A percentile compares a stretch with the other conserved stretches of the same genome.
These are phyloP conservation scores for Paecilomyces niveus DNA, from an alignment of 2,329 filamentous ascomycete genomes.

Conservation along the genomic window DNA sequence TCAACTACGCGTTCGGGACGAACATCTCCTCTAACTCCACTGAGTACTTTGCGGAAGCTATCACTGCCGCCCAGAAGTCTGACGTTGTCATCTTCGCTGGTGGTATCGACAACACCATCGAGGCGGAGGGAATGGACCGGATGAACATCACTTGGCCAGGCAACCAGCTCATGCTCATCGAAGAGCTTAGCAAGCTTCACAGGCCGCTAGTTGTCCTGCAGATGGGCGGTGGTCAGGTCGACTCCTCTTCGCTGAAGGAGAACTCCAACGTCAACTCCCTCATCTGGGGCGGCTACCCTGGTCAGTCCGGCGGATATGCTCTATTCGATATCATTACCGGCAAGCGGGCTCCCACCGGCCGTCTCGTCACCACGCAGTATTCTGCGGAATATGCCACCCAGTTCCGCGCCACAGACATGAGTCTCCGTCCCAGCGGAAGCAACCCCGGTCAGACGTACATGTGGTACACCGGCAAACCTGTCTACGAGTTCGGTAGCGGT, in stretches of 20 bases:
- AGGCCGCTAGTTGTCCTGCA: slow-evolving; percentile 37
- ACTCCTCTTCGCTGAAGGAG: slow-evolving; percentile 30
- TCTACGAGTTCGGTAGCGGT: slow-evolving; percentile 38
- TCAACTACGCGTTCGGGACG: slow-evolving; percentile 39
- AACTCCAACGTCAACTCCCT: slow-evolving; percentile 35
- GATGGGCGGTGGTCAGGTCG: slow-evolving; percentile 39
- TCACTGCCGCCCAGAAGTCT: slow-evolving; percentile 26
- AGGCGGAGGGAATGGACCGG: slow-evolving; percentile 37
- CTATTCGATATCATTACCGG: slow-evolving; percentile 37
- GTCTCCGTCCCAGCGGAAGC: slow-evolving; percentile 27
- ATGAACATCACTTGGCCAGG: slow-evolving; percentile 35
- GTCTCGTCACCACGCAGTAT: slow-evolving; percentile 34
- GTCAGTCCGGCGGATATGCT: slow-evolving; percentile 37
- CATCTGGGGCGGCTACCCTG: slow-evolving; percentile 40
- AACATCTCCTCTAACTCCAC: slow-evolving; percentile 22
- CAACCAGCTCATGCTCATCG: slow-evolving; percentile 35
- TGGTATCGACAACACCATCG: slow-evolving; percentile 36
- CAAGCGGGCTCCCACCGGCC: slow-evolving; percentile 33
- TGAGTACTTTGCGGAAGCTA: slow-evolving; percentile 22
- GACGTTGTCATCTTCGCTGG: slow-evolving; percentile 35
- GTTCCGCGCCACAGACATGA: slow-evolving; percentile 36
- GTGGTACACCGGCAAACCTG: slow-evolving; percentile 35
- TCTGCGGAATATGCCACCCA: slow-evolving; percentile 35
- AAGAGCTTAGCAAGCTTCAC: slow-evolving; percentile 25
- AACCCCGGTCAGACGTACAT: slow-evolving; percentile 40